Conservation (phyloP, 345 rosid species). For the Cardamine chenopodiifolia region DNA sequence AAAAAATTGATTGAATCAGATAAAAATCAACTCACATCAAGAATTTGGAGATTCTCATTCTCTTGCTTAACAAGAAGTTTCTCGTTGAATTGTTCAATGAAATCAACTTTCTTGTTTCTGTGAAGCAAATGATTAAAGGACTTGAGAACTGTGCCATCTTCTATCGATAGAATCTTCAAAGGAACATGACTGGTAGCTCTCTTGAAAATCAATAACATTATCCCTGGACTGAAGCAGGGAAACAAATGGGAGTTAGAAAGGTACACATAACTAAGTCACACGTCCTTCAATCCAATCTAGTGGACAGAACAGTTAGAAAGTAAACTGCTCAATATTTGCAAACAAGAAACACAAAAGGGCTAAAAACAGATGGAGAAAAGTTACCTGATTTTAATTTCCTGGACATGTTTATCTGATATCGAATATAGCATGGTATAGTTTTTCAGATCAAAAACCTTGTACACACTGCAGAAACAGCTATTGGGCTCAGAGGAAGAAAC, state of each 20-base stretch:
- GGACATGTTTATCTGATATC: constrained; percentile 82
- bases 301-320: constrained; percentile 15
- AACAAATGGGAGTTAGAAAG: background rate
- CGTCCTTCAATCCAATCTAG: background rate
- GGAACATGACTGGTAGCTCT: constrained; percentile 78
- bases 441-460: constrained; percentile 95
- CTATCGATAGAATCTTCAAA: constrained; percentile 86
- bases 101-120: constrained; percentile 95
- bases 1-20: background rate
- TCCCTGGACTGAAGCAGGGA: constrained; percentile 76
- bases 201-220: constrained; percentile 90
- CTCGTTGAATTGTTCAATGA: constrained; percentile 96
- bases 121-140: constrained; percentile 88
- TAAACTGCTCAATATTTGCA: constrained; percentile 47
- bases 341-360: constrained; percentile 1
- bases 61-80: constrained; percentile 99
- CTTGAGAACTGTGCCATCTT: constrained; percentile 97
- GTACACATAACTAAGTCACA: background rate
- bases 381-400: constrained; percentile 97
- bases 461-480: constrained; percentile 57
- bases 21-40: constrained; percentile 62
- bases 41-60: constrained; percentile 96
- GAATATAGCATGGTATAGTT: constrained; percentile 93
- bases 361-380: constrained; percentile 9
- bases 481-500: constrained; percentile 25